Evolutionary conservation across 208 protist genomes (phyloP).

Genomic region (Balamuthia mandrillaris): DNA sequence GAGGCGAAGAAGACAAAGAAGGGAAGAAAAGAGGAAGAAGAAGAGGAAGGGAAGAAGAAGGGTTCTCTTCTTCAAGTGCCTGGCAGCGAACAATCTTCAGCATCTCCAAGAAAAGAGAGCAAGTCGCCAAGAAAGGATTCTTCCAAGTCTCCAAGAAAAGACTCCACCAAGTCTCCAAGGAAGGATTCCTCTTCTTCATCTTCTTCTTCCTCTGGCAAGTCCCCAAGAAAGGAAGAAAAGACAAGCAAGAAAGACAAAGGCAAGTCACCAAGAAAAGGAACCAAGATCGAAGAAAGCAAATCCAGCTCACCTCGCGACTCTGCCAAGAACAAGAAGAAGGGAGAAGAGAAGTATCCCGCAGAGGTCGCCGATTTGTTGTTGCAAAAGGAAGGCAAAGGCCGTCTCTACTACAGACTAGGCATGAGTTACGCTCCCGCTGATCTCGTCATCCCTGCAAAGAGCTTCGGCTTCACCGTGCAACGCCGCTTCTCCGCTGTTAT

Average conservation of each 20-base stretch:
- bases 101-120: no score
- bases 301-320: neutral
- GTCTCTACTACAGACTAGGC: constrained; percentile 37
- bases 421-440: neutral
- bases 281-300: neutral
- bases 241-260: neutral
- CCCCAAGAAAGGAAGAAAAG: neutral
- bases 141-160: no score
- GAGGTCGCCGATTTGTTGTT: constrained; percentile 28
- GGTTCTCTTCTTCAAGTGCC: no score
- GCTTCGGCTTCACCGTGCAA: neutral
- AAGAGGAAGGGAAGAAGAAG: no score
- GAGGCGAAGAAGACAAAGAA: no score
- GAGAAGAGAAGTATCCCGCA: no score
- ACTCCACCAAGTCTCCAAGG: no score
- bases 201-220: no score
- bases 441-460: neutral
- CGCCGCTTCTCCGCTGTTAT: neutral
- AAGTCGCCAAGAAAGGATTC: no score
- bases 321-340: neutral
- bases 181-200: no score
- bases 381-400: constrained; percentile 34
- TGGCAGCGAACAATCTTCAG: no score
- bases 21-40: no score
- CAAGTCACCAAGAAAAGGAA: neutral